phyloP scores from a whole-genome alignment of 2,329 filamentous ascomycete species.

The Fusarium sp. region DNA sequence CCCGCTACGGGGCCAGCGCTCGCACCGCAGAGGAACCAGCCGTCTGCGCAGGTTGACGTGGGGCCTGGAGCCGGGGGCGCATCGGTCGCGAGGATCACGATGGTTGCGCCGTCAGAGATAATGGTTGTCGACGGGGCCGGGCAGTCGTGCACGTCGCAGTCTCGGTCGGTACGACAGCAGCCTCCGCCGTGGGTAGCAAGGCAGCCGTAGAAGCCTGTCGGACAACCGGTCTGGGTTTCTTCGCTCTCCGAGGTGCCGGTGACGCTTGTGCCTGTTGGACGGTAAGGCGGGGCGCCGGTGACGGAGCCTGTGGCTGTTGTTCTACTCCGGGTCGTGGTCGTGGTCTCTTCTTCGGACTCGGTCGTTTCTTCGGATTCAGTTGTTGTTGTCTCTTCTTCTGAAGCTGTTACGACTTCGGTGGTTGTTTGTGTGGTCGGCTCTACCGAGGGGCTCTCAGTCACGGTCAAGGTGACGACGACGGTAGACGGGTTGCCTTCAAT shows the following conservation, averaged over 20 bases:
- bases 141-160: slow-evolving; percentile 84
- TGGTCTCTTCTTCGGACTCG: slow-evolving; percentile 1
- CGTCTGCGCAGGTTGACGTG: slow-evolving; percentile 69
- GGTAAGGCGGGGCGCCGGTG: slow-evolving; percentile 56
- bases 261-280: slow-evolving; percentile 52
- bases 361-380: slow-evolving; percentile 4
- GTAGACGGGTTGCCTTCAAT: slow-evolving; percentile 51
- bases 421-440: slow-evolving; percentile 51
- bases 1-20: slow-evolving; percentile 70
- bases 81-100: slow-evolving; percentile 68
- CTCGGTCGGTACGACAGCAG: slow-evolving; percentile 86
- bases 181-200: slow-evolving; percentile 80
- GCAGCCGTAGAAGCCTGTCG: slow-evolving; percentile 91
- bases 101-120: slow-evolving; percentile 71
- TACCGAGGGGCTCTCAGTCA: slow-evolving; percentile 50
- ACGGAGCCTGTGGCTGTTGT: slow-evolving; percentile 48
- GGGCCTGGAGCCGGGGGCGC: slow-evolving; percentile 54
- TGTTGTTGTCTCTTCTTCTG: slow-evolving; percentile 18
- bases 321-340: slow-evolving; percentile 4
- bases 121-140: slow-evolving; percentile 70
- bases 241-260: slow-evolving; percentile 45
- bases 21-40: slow-evolving; percentile 77
- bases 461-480: slow-evolving; percentile 52
- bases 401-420: slow-evolving; percentile 46
- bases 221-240: slow-evolving; percentile 64